A percentile compares a stretch with the other conserved stretches of the same genome.
phyloP scores from a whole-genome alignment of 202 grass and related monocot species.

The Panicum hallii region DNA sequence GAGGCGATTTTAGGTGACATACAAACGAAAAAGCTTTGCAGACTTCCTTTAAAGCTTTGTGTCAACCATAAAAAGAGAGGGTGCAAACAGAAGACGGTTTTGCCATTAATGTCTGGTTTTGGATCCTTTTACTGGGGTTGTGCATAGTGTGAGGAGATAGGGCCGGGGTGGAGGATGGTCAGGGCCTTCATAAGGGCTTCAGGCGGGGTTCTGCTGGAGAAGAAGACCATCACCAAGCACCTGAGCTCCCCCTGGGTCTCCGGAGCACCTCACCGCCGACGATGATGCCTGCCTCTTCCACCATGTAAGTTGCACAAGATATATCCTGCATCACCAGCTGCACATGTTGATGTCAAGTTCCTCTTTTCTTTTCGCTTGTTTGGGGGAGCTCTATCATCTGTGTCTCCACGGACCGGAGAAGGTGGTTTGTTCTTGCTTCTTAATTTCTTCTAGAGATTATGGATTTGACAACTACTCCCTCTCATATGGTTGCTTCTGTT shows the following conservation, averaged over 20 bases:
- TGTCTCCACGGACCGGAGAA: background rate
- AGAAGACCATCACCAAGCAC: constrained; percentile 10
- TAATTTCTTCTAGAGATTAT: constrained; percentile 4
- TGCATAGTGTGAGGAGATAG: constrained; percentile 42
- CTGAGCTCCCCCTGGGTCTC: constrained; percentile 29
- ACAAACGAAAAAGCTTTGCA: constrained; percentile 50
- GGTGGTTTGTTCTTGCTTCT: constrained; percentile 19
- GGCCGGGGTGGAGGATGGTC: constrained; percentile 48
- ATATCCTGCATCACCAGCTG: background rate
- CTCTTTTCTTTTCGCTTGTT: background rate
- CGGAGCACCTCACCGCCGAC: background rate
- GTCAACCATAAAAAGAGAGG: constrained; percentile 49
- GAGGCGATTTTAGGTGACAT: constrained; percentile 58
- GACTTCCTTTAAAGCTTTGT: constrained; percentile 50
- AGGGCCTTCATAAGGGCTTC: constrained; percentile 55
- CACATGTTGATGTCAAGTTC: background rate
- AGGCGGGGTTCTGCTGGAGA: constrained; percentile 42
- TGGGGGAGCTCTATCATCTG: background rate
- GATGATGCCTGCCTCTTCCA: constrained; percentile 50
- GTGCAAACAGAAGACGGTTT: constrained; percentile 59
- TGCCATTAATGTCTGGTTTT: constrained; percentile 60
- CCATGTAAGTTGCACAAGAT: constrained; percentile 48
- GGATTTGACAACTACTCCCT: constrained; percentile 31
- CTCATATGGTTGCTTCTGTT: background rate
- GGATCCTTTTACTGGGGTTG: constrained; percentile 45